Percentiles rank a stretch among this genome's conserved stretches.
Conservation (phyloP, 2,329 filamentous ascomycete species). For the Monilinia laxa region DNA sequence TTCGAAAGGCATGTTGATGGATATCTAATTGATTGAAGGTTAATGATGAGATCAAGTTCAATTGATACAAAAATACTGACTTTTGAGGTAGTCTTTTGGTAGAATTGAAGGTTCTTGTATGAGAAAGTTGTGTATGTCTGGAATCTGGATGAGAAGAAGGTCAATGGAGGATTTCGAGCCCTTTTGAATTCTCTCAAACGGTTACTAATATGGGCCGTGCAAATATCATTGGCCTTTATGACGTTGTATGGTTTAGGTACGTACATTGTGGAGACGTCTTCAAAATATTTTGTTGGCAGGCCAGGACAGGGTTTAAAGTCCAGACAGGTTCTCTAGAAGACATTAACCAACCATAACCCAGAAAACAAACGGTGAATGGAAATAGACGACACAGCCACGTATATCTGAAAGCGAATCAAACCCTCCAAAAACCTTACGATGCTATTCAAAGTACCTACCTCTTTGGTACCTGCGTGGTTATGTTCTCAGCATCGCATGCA, state of each 20-base stretch:
- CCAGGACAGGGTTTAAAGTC: background rate
- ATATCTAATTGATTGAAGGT: background rate
- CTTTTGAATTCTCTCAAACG: constrained; percentile 13
- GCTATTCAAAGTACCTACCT: background rate
- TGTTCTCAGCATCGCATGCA: constrained; percentile 4
- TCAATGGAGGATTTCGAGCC: background rate
- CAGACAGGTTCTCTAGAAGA: background rate
- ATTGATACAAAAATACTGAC: background rate
- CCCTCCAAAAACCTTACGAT: background rate
- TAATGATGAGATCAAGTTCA: too few species aligned
- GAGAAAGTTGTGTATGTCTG: constrained; percentile 1
- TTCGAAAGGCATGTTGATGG: constrained; percentile 35
- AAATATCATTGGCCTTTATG: constrained; percentile 4
- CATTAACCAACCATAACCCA: constrained; percentile 2
- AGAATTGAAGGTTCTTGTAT: background rate
- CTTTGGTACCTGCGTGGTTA: constrained; percentile 18
- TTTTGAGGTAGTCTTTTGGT: background rate
- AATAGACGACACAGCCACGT: constrained; percentile 12
- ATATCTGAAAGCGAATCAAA: constrained; percentile 5
- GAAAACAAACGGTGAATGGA: constrained; percentile 10
- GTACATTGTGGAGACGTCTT: constrained; percentile 14
- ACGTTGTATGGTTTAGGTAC: constrained; percentile 6
- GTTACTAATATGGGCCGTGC: constrained; percentile 1
- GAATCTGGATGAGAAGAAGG: background rate
- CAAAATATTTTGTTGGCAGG: constrained; percentile 14